Percentiles rank a stretch among this genome's conserved stretches.
These are phyloP conservation scores for Ceratobasidium sp. DNA, from an alignment of 1,284 basidiomycete genomes.

Conservation along the genomic window DNA sequence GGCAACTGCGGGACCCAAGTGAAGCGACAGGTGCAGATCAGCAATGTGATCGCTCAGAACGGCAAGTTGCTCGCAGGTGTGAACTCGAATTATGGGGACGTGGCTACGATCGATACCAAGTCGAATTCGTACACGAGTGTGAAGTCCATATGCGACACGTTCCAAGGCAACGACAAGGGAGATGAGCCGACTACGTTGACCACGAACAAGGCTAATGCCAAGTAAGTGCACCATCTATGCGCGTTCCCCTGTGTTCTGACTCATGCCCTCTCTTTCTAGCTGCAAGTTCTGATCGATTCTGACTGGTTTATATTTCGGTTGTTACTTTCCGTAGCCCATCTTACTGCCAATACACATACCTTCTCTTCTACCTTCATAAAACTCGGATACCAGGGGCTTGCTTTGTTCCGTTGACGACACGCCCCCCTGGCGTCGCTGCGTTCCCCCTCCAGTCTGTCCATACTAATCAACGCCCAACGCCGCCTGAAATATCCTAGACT, in stretches of 20 bases:
- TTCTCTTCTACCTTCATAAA: too few relatives aligned
- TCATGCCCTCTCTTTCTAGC: not conserved
- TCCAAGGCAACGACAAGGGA: constrained; percentile 38
- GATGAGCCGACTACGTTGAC: constrained; percentile 31
- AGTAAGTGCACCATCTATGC: constrained; percentile 4
- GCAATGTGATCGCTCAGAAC: constrained; percentile 30
- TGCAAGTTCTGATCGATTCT: too few relatives aligned
- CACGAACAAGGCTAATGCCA: constrained; percentile 29
- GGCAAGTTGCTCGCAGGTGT: constrained; percentile 37
- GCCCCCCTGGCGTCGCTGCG: too few relatives aligned
- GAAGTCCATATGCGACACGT: constrained; percentile 31
- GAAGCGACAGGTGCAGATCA: constrained; percentile 49
- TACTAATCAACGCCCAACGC: too few relatives aligned
- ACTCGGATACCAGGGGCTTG: too few relatives aligned
- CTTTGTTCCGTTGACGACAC: too few relatives aligned
- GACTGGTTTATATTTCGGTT: too few relatives aligned
- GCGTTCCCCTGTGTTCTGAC: not conserved
- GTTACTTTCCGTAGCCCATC: too few relatives aligned
- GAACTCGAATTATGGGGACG: constrained; percentile 41
- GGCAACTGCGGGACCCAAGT: too few relatives aligned
- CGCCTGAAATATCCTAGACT: too few relatives aligned
- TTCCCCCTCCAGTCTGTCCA: too few relatives aligned
- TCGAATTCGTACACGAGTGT: constrained; percentile 16
- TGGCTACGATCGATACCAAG: constrained; percentile 35
- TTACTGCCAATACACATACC: too few relatives aligned